These are phyloP conservation scores for Obelidium mucronatum DNA, from an alignment of 192 early-diverging fungal genomes.

Conservation along the genomic window DNA sequence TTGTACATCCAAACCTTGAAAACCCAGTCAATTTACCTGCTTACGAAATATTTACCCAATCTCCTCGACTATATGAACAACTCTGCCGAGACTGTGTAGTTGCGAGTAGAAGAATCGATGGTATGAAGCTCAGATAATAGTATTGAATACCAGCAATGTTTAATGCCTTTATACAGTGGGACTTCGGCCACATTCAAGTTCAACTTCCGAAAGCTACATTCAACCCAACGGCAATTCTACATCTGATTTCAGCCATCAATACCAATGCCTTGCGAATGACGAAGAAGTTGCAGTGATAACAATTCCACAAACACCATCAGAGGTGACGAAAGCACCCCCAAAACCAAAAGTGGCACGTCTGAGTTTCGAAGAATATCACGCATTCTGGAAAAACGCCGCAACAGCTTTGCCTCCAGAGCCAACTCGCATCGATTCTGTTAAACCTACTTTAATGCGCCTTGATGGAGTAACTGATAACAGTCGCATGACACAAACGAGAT, in stretches of 20 bases:
- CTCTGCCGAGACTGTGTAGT: slow-evolving; percentile 59
- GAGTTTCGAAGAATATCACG: slow-evolving; percentile 60
- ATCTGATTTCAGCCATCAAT: background rate
- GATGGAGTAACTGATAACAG: slow-evolving; percentile 30
- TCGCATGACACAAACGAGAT: slow-evolving; percentile 39
- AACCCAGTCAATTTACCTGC: slow-evolving; percentile 55
- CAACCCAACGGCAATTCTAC: slow-evolving; percentile 3
- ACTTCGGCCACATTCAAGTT: slow-evolving; percentile 14
- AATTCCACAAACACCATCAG: slow-evolving; percentile 9
- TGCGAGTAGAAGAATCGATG: slow-evolving; percentile 50
- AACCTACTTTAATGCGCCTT: slow-evolving; percentile 31
- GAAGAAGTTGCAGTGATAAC: background rate
- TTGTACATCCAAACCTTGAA: slow-evolving; percentile 51
- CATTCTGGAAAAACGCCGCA: slow-evolving; percentile 52
- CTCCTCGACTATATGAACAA: slow-evolving; percentile 56
- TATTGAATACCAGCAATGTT: slow-evolving; percentile 10
- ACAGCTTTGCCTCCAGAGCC: slow-evolving; percentile 49
- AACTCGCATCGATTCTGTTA: background rate
- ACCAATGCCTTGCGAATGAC: too few relatives aligned
- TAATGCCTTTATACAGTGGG: slow-evolving; percentile 11
- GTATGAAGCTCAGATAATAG: slow-evolving; percentile 11
- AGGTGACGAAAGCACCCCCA: slow-evolving; percentile 2
- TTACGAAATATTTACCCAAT: slow-evolving; percentile 48
- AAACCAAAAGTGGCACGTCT: slow-evolving; percentile 38
- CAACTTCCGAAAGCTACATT: background rate